Percentiles rank a stretch among this genome's conserved stretches.
These are phyloP conservation scores for Rhododendron mucronatum DNA, from an alignment of 148 eudicot species.

Conservation along the genomic window DNA sequence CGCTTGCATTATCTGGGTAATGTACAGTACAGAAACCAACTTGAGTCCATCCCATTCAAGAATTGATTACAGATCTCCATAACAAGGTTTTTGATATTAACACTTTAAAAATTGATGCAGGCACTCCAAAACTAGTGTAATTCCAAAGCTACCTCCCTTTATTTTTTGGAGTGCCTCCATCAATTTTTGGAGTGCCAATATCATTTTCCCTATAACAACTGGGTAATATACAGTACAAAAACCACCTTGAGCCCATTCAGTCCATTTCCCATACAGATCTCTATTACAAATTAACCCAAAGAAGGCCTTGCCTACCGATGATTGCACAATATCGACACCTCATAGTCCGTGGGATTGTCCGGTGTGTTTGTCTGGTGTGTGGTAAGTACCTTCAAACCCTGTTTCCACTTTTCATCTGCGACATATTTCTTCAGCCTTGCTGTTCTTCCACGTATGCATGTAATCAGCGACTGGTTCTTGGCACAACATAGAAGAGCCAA, in stretches of 20 bases:
- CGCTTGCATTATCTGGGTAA: not conserved
- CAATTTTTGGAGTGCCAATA: too few relatives aligned
- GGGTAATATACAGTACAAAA: too few relatives aligned
- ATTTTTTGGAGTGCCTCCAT: too few relatives aligned
- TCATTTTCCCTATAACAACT: too few relatives aligned
- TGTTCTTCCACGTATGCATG: not conserved
- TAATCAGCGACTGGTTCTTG: not conserved
- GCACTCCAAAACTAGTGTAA: too few relatives aligned
- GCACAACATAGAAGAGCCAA: not conserved
- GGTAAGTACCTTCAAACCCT: not conserved
- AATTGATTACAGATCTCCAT: not conserved
- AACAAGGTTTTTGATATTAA: too few relatives aligned
- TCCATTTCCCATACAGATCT: not conserved
- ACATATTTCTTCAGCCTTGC: not conserved
- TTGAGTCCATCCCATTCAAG: not conserved
- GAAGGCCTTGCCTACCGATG: not conserved
- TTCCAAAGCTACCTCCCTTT: too few relatives aligned
- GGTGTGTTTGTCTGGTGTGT: not conserved
- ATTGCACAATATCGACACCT: not conserved
- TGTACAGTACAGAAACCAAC: not conserved
- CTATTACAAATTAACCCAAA: not conserved
- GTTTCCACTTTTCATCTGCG: not conserved
- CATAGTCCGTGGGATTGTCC: not conserved
- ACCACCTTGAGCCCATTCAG: too few relatives aligned
- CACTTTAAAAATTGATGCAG: too few relatives aligned